These are phyloP conservation scores for Penicillium sp. DNA, from an alignment of 2,329 filamentous ascomycete genomes.

Conservation along the genomic window DNA sequence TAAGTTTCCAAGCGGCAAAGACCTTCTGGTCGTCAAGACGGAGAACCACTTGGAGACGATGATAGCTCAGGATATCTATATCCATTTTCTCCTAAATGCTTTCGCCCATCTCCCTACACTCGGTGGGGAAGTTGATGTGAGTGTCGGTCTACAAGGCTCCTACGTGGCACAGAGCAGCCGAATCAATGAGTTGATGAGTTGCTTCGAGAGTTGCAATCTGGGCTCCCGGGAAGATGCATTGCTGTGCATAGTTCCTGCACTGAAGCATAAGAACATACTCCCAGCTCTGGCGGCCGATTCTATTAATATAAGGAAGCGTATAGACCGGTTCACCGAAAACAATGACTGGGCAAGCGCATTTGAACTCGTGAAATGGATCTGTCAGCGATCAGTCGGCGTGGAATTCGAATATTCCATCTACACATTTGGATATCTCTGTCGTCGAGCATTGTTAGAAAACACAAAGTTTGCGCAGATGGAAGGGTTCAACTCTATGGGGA, in stretches of 20 bases:
- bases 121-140: conserved; percentile 17
- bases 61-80: conserved; percentile 35
- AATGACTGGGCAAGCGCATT: conserved; percentile 24
- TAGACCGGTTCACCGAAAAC: conserved; percentile 2
- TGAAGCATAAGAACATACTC: conserved; percentile 16
- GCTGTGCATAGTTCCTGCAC: conserved; percentile 29
- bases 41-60: conserved; percentile 24
- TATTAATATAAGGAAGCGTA: conserved; percentile 2
- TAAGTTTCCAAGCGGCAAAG: conserved; percentile 2
- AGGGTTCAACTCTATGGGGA: conserved; percentile 6
- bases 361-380: conserved; percentile 23
- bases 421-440: conserved; percentile 26
- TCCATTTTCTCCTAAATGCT: conserved; percentile 25
- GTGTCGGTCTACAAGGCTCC: conserved; percentile 9
- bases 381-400: conserved; percentile 19
- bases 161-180: conserved; percentile 18
- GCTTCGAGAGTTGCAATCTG: conserved; percentile 22
- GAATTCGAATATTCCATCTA: conserved; percentile 25
- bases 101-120: conserved; percentile 10
- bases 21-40: conserved; percentile 24
- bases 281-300: conserved; percentile 24
- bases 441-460: conserved; percentile 19
- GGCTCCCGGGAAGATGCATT: conserved; percentile 32
- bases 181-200: conserved; percentile 23
- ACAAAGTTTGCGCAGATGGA: conserved; percentile 5